Percentiles rank a stretch among this genome's conserved stretches.
Conservation (phyloP, 1,139 yeast species). For the Spencermartinsiella ligniputridi region DNA sequence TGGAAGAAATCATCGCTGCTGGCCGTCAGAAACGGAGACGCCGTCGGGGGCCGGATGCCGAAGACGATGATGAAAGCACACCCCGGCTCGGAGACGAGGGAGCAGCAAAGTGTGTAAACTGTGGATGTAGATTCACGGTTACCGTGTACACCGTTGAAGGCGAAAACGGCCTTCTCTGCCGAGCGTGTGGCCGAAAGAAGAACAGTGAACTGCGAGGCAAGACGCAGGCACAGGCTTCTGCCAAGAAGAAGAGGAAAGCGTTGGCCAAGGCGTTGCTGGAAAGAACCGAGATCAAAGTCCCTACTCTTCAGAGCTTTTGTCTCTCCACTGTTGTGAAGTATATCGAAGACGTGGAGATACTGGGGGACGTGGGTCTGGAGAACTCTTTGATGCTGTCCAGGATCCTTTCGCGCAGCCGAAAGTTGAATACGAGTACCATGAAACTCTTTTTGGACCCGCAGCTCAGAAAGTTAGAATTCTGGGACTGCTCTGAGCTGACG, state of each 20-base stretch:
- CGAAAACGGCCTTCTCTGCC: conserved; percentile 51
- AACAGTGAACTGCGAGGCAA: conserved; percentile 14
- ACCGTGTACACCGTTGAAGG: conserved; percentile 57
- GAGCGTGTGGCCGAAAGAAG: conserved; percentile 41
- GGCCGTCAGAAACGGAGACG: conserved; percentile 32
- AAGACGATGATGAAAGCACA: conserved; percentile 35
- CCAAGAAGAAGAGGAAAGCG: conserved; percentile 69
- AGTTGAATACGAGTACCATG: conserved; percentile 66
- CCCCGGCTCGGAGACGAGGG: conserved; percentile 31
- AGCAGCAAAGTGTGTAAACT: conserved; percentile 46
- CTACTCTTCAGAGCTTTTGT: conserved; percentile 78
- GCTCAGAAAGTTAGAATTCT: conserved; percentile 57
- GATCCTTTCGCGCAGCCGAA: conserved; percentile 76
- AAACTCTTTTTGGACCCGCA: conserved; percentile 64
- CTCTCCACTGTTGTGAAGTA: conserved; percentile 64
- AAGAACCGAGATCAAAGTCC: conserved; percentile 51
- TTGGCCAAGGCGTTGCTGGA: conserved; percentile 82
- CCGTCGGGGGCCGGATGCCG: conserved; percentile 24
- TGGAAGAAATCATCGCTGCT: conserved; percentile 42
- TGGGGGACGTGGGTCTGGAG: conserved; percentile 71
- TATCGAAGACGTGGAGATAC: conserved; percentile 69
- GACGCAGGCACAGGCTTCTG: conserved; percentile 34
- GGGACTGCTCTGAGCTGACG: conserved; percentile 87
- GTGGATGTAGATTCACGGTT: conserved; percentile 53
- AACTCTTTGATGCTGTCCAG: conserved; percentile 64